Evolutionary conservation across 768 basidiomycete species (phyloP), one percentile per base, ranked within the genome.

Genomic region (Russula dissimulans): DNA sequence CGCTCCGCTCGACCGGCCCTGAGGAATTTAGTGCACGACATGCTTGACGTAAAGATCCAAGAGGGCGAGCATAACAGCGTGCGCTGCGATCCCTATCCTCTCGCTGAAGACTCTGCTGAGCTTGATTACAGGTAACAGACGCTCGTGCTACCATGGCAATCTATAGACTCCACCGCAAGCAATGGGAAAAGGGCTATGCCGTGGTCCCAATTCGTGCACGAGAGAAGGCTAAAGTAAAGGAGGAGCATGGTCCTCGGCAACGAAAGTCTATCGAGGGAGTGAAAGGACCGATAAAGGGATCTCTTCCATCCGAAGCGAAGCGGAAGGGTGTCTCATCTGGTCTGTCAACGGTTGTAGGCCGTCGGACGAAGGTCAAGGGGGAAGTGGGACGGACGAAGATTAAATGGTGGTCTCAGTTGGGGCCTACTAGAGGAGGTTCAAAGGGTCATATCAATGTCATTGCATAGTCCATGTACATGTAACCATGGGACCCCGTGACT

Each of bases 91-190:
- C 39, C 22, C 10, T 7, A 32, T 57, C 32, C 17, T 54, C 48
- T 26, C 18, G n/a, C 45, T 17, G 18, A 17, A 39, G 26, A 51
- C 45, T 29, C 31, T 42, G 29, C 53, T 47, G 49, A 29, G 32
- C 0, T 6, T 5, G 10, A 34, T 11, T 38, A 11, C 60, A 97
- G 95, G 85, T 97, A 5, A 89, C 83, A 17, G 95, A 98, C 70
- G 93, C 95, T 0, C 81, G 95, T 54, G 95, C 95, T 0, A 90
- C 94, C 0, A 97, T 99, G 92, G 95, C 92, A 0, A 76, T 97
- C 42, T 97, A 89, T 71, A 80, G 93, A 7, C 69, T 95, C 17
- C 80, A 94, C 71, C 85, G 88, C 66, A 84, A 83, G 54, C 78
- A 82, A 49, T 98, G 91, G 91, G 95, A 98, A 50, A 67, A 67